These are phyloP conservation scores for Naganishia onofrii DNA, from an alignment of 768 basidiomycete genomes.

Conservation along the genomic window DNA sequence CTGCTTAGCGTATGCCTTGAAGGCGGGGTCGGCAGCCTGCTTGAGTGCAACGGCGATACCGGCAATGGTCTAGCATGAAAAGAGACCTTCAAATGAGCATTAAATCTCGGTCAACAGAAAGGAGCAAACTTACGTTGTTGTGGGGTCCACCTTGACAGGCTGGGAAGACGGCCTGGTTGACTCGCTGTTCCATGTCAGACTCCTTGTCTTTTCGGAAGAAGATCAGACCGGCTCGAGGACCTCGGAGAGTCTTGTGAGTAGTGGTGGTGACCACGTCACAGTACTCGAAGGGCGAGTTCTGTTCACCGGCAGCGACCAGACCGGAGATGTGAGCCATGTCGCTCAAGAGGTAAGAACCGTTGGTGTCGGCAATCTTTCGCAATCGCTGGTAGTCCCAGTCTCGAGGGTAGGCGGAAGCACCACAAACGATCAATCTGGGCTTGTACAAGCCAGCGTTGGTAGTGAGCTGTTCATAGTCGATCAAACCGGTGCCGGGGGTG, in stretches of 20 bases:
- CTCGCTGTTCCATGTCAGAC: slow-evolving; percentile 88
- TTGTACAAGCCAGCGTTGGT: slow-evolving; percentile 92
- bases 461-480: slow-evolving; percentile 79
- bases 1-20: slow-evolving; percentile 88
- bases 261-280: slow-evolving; percentile 98
- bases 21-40: slow-evolving; percentile 84
- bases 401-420: slow-evolving; percentile 96
- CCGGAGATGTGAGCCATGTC: slow-evolving; percentile 98
- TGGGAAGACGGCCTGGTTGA: slow-evolving; percentile 98
- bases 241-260: slow-evolving; percentile 98
- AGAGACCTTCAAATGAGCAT: slow-evolving; percentile 6
- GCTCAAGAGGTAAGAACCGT: slow-evolving; percentile 89
- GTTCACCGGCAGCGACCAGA: slow-evolving; percentile 84
- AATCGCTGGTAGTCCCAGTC: slow-evolving; percentile 93
- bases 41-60: slow-evolving; percentile 87
- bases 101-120: not conserved
- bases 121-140: slow-evolving; percentile 70
- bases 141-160: slow-evolving; percentile 99
- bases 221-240: slow-evolving; percentile 93
- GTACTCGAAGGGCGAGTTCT: slow-evolving; percentile 86
- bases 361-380: slow-evolving; percentile 74
- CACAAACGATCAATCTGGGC: slow-evolving; percentile 90
- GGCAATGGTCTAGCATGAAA: slow-evolving; percentile 80
- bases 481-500: slow-evolving; percentile 74
- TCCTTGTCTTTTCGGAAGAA: slow-evolving; percentile 95